phyloP scores from a whole-genome alignment of 2,329 filamentous ascomycete genomes.

The Trichoderma polysporum region DNA sequence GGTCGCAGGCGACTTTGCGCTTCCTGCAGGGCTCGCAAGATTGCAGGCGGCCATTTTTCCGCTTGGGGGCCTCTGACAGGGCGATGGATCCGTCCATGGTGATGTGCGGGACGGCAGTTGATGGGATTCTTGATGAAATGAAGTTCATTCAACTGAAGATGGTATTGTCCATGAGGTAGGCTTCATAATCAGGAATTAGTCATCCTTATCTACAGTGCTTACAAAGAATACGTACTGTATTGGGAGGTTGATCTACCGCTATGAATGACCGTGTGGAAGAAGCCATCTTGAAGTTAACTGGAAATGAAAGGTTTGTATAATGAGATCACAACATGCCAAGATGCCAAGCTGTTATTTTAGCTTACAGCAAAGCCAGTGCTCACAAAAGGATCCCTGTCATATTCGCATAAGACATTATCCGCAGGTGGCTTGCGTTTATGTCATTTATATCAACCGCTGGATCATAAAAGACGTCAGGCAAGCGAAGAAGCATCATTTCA shows the following conservation, averaged over 20 bases:
- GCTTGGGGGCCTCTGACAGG: background rate
- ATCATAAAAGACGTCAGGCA: no score
- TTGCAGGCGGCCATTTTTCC: constrained; percentile 11
- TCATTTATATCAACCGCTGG: no score
- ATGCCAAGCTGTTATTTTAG: no score
- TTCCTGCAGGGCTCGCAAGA: constrained; percentile 18
- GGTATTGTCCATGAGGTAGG: background rate
- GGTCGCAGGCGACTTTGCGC: constrained; percentile 20
- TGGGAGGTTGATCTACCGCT: background rate
- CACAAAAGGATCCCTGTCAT: no score
- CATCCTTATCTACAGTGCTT: background rate
- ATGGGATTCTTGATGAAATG: background rate
- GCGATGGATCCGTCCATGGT: background rate
- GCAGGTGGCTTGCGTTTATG: no score
- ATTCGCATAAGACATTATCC: no score
- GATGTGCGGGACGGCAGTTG: background rate
- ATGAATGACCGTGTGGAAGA: background rate
- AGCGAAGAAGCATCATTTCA: no score
- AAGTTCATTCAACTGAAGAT: background rate
- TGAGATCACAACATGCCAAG: no score
- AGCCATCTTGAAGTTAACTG: background rate
- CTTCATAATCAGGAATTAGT: constrained; percentile 6
- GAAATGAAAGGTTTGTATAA: background rate
- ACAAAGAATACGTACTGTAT: background rate
- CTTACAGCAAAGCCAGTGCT: no score